phyloP scores from a whole-genome alignment of 202 grass and related monocot species.

The Digitaria exilis region DNA sequence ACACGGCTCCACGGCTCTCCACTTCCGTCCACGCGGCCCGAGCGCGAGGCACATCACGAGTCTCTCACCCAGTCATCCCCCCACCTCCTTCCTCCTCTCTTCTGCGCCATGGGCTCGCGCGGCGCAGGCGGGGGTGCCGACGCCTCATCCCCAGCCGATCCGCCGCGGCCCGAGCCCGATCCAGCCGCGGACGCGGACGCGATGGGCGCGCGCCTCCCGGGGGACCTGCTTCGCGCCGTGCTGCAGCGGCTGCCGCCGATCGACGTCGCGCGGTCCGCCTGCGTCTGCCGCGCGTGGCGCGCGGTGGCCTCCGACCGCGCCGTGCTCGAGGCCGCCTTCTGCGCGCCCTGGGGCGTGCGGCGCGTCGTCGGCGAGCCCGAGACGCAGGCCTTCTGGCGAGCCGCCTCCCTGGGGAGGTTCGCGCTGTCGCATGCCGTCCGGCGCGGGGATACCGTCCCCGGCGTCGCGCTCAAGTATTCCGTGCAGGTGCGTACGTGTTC shows the following conservation, averaged over 20 bases:
- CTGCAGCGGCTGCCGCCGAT: constrained; percentile 61
- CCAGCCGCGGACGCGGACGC: constrained; percentile 11
- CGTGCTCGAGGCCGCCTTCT: constrained; percentile 67
- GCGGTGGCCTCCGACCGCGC: constrained; percentile 66
- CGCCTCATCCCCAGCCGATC: background rate
- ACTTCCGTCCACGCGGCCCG: background rate
- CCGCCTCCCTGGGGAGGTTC: constrained; percentile 57
- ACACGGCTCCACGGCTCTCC: background rate
- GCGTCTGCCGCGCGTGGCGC: constrained; percentile 82
- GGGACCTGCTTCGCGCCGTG: constrained; percentile 76
- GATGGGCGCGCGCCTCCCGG: constrained; percentile 57
- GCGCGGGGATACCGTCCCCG: constrained; percentile 65
- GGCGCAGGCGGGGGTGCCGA: constrained; percentile 18
- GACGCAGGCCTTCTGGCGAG: constrained; percentile 77
- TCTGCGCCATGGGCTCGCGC: constrained; percentile 44
- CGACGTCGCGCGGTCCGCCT: constrained; percentile 76
- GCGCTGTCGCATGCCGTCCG: constrained; percentile 77
- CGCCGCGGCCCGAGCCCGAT: background rate
- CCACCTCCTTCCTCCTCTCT: background rate
- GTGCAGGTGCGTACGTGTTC: constrained; percentile 59
- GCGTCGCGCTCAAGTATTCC: constrained; percentile 86
- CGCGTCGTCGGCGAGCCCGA: constrained; percentile 64
- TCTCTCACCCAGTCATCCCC: too few species aligned
- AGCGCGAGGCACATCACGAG: constrained; percentile 4
- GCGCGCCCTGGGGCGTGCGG: constrained; percentile 69